phyloP scores from a whole-genome alignment of 1,139 yeast genomes.

The Candida sojae region DNA sequence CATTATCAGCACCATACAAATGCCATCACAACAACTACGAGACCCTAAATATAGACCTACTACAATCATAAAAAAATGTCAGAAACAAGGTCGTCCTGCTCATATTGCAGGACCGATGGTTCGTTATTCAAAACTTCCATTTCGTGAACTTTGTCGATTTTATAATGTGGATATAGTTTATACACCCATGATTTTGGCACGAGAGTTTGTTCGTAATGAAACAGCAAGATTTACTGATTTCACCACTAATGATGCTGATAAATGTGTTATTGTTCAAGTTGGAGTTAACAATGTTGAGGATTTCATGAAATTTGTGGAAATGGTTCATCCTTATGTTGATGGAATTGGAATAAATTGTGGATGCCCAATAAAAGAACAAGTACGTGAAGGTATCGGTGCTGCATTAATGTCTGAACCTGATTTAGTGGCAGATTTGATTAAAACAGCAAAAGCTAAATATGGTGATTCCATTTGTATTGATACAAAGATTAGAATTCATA shows the following conservation, averaged over 20 bases:
- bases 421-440: slow-evolving; percentile 79
- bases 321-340: slow-evolving; percentile 90
- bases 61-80: slow-evolving; percentile 9
- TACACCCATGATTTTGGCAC: slow-evolving; percentile 93
- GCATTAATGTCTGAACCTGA: slow-evolving; percentile 88
- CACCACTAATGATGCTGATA: slow-evolving; percentile 69
- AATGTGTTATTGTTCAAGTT: slow-evolving; percentile 82
- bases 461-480: slow-evolving; percentile 75
- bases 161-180: slow-evolving; percentile 82
- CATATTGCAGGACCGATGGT: slow-evolving; percentile 97
- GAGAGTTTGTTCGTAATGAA: slow-evolving; percentile 88
- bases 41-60: slow-evolving; percentile 15
- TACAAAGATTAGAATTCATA: slow-evolving; percentile 88
- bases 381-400: slow-evolving; percentile 95
- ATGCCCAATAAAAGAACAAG: slow-evolving; percentile 94
- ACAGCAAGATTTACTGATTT: slow-evolving; percentile 84
- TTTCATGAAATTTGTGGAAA: slow-evolving; percentile 75
- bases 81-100: slow-evolving; percentile 56
- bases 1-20: not conserved
- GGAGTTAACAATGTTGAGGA: slow-evolving; percentile 91
- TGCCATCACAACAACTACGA: slow-evolving; percentile 5
- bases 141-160: slow-evolving; percentile 75
- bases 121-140: slow-evolving; percentile 90
- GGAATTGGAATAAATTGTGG: slow-evolving; percentile 97
- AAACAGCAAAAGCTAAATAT: slow-evolving; percentile 72